Conservation (phyloP, 2,329 filamentous ascomycete genomes). For the Talaromyces albobiverticillius region DNA sequence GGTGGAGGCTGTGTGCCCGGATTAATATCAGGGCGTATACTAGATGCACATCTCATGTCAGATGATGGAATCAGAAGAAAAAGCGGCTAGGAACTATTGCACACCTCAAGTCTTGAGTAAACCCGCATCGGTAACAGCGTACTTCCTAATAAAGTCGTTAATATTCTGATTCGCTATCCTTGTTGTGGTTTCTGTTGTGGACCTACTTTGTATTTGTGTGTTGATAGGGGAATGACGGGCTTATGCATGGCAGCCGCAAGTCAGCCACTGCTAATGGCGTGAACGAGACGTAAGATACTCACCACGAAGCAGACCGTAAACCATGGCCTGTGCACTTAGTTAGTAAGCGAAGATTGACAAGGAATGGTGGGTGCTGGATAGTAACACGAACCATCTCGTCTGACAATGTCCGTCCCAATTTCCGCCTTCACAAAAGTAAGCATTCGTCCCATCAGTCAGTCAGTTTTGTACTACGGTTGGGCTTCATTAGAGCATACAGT, state of each 20-base stretch:
- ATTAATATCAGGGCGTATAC: conserved; percentile 37
- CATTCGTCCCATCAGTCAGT: not conserved
- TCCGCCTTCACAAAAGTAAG: conserved; percentile 26
- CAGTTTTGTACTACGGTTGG: not conserved
- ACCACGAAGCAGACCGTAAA: conserved; percentile 47
- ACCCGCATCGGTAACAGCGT: conserved; percentile 36
- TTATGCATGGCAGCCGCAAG: conserved; percentile 15
- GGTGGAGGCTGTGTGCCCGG: conserved; percentile 33
- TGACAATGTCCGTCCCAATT: conserved; percentile 46
- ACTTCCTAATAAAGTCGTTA: conserved; percentile 35
- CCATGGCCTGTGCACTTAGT: conserved; percentile 33
- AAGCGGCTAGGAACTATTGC: not conserved
- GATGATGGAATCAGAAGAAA: not conserved
- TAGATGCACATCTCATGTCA: conserved; percentile 13
- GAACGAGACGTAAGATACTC: conserved; percentile 19
- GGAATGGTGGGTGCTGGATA: too few species aligned
- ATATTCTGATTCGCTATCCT: too few species aligned
- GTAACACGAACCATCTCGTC: conserved; percentile 42
- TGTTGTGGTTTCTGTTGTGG: too few species aligned
- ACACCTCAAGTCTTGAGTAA: conserved; percentile 36
- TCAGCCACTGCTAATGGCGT: not conserved
- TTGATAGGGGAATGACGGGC: conserved; percentile 38
- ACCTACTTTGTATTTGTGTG: conserved; percentile 40
- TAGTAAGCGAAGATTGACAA: too few species aligned
- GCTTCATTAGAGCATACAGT: conserved; percentile 29